phyloP scores from a whole-genome alignment of 2,329 filamentous ascomycete species.

The Pleomassaria siparia region DNA sequence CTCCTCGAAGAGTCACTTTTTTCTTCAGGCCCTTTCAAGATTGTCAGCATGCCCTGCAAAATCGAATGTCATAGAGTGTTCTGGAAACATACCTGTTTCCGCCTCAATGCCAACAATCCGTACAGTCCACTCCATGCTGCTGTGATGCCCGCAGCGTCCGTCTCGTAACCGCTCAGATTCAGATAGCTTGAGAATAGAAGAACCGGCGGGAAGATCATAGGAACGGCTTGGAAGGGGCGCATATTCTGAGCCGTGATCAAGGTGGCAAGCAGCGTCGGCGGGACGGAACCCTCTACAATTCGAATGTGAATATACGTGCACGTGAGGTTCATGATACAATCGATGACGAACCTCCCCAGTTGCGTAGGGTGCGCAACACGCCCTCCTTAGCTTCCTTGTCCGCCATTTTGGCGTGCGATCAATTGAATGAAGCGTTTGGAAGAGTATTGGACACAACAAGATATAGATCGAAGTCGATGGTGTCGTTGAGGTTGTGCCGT shows the following conservation, averaged over 20 bases:
- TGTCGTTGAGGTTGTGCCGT: background rate
- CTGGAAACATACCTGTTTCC: constrained; percentile 50
- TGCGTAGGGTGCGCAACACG: constrained; percentile 48
- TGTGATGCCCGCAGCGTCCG: constrained; percentile 64
- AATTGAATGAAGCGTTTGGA: background rate
- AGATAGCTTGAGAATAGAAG: constrained; percentile 68
- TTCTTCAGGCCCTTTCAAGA: constrained; percentile 42
- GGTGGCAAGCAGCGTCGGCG: constrained; percentile 65
- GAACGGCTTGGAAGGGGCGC: constrained; percentile 65
- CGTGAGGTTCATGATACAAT: constrained; percentile 18
- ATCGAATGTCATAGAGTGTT: background rate
- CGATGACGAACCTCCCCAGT: constrained; percentile 54
- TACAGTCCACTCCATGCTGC: constrained; percentile 68
- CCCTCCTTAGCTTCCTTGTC: constrained; percentile 40
- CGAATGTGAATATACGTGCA: constrained; percentile 15
- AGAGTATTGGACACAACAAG: background rate
- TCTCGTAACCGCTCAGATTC: constrained; percentile 63
- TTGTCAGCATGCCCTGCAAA: background rate
- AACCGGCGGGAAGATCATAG: constrained; percentile 67
- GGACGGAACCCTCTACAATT: constrained; percentile 61
- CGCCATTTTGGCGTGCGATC: constrained; percentile 40
- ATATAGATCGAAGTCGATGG: background rate
- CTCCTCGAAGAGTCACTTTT: constrained; percentile 54
- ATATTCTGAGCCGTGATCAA: constrained; percentile 67
- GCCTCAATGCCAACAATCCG: constrained; percentile 61